These are phyloP conservation scores for Neurospora sp. DNA, from an alignment of 495 filamentous ascomycete genomes.

Conservation along the genomic window DNA sequence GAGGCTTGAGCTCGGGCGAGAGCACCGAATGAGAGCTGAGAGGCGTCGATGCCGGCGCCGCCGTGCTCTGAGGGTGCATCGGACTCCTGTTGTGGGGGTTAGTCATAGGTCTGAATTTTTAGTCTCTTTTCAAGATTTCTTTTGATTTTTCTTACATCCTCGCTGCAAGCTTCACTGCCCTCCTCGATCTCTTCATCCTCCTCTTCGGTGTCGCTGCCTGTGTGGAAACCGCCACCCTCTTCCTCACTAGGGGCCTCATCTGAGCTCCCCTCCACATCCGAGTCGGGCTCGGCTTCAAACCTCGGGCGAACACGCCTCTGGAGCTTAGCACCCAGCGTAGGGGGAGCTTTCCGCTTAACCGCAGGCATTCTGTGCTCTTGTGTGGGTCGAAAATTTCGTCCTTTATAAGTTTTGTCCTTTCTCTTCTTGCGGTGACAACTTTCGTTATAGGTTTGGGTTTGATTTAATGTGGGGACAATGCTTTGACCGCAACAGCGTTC, in stretches of 20 bases:
- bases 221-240: slow-evolving; percentile 14
- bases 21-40: slow-evolving; percentile 71
- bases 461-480: background rate
- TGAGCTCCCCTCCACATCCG: slow-evolving; percentile 25
- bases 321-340: slow-evolving; percentile 22
- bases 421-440: background rate
- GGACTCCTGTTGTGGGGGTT: slow-evolving; percentile 9
- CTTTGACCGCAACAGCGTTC: background rate
- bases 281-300: slow-evolving; percentile 44
- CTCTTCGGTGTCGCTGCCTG: slow-evolving; percentile 19
- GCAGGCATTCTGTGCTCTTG: slow-evolving; percentile 13
- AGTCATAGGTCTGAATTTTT: background rate
- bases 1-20: slow-evolving; percentile 75
- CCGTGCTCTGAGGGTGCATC: slow-evolving; percentile 26
- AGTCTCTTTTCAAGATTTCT: background rate
- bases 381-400: background rate
- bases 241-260: slow-evolving; percentile 27
- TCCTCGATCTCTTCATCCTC: slow-evolving; percentile 16
- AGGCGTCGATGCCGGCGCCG: slow-evolving; percentile 29
- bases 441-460: background rate
- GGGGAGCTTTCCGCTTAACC: slow-evolving; percentile 20
- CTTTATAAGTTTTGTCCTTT: background rate
- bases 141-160: slow-evolving; percentile 6
- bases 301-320: slow-evolving; percentile 51
- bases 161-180: slow-evolving; percentile 20